phyloP scores from a whole-genome alignment of 805 yeast genomes.

The Saccharomycopsis vini region DNA sequence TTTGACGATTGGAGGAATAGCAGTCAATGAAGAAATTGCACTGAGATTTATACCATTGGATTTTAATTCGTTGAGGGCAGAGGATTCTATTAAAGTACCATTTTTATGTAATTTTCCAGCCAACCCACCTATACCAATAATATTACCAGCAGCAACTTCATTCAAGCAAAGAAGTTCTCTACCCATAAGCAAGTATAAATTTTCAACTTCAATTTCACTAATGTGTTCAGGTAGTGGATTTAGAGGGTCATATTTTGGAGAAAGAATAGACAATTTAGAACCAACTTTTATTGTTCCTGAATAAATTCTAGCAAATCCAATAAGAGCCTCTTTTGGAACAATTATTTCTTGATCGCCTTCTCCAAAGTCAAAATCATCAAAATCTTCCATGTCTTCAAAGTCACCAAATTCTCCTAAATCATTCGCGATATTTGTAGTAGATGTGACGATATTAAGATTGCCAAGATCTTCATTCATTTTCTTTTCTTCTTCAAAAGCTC shows the following conservation, averaged over 20 bases:
- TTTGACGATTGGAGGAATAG: constrained; percentile 81
- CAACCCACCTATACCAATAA: constrained; percentile 88
- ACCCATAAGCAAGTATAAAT: constrained; percentile 83
- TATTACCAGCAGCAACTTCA: constrained; percentile 87
- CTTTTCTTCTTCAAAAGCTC: constrained; percentile 28
- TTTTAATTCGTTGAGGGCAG: constrained; percentile 26
- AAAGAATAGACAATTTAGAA: constrained; percentile 63
- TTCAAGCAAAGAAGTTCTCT: constrained; percentile 71
- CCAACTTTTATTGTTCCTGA: constrained; percentile 78
- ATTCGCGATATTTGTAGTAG: constrained; percentile 18
- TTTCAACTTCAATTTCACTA: constrained; percentile 51
- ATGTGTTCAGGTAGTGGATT: constrained; percentile 43
- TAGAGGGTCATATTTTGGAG: constrained; percentile 78
- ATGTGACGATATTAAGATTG: not conserved
- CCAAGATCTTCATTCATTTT: constrained; percentile 10
- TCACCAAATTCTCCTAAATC: constrained; percentile 31
- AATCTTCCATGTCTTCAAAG: constrained; percentile 39
- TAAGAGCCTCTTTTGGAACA: constrained; percentile 48
- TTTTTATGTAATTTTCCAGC: constrained; percentile 75
- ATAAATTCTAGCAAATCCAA: constrained; percentile 84
- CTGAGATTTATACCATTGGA: constrained; percentile 61
- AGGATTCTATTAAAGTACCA: constrained; percentile 66
- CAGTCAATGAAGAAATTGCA: constrained; percentile 48
- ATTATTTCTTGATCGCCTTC: constrained; percentile 21
- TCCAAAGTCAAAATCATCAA: constrained; percentile 31